Evolutionary conservation across 1,139 yeast species (phyloP).

Genomic region (Yamadazyma oceani): DNA sequence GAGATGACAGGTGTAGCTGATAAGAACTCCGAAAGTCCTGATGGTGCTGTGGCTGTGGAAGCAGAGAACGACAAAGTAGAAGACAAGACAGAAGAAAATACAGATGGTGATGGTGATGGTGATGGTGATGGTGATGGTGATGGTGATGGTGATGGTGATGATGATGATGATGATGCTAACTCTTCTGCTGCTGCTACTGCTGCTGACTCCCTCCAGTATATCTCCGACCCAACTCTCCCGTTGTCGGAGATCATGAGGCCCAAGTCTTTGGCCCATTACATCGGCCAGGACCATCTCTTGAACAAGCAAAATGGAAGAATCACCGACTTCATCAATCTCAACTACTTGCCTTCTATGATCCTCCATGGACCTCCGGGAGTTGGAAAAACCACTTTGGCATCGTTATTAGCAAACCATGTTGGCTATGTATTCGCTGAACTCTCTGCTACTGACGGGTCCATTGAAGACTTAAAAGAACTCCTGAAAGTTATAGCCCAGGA

Average conservation of each 20-base stretch:
- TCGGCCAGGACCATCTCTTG: constrained; percentile 43
- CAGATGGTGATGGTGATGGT: too few relatives aligned
- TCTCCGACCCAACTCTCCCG: constrained; percentile 4
- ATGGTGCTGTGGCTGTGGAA: too few relatives aligned
- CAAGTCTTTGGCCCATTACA: constrained; percentile 22
- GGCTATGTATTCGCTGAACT: constrained; percentile 39
- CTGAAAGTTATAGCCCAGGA: constrained; percentile 24
- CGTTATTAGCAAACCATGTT: constrained; percentile 33
- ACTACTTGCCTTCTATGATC: constrained; percentile 46
- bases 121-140: too few relatives aligned
- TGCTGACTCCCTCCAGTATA: not conserved
- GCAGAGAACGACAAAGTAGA: too few relatives aligned
- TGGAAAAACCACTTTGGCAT: constrained; percentile 48
- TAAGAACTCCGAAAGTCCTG: too few relatives aligned
- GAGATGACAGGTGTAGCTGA: too few relatives aligned
- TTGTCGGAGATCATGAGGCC: constrained; percentile 24
- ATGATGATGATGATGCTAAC: too few relatives aligned
- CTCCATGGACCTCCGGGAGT: constrained; percentile 48
- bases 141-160: too few relatives aligned
- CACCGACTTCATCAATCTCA: constrained; percentile 31
- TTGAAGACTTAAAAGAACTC: constrained; percentile 29
- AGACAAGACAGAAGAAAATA: too few relatives aligned
- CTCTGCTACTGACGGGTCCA: constrained; percentile 41
- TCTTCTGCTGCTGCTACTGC: too few relatives aligned
- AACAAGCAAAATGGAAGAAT: constrained; percentile 29